A percentile compares a stretch with the other conserved stretches of the same genome.
Conservation (phyloP, 2,329 filamentous ascomycete genomes). For the Pseudogymnoascus sp. region DNA sequence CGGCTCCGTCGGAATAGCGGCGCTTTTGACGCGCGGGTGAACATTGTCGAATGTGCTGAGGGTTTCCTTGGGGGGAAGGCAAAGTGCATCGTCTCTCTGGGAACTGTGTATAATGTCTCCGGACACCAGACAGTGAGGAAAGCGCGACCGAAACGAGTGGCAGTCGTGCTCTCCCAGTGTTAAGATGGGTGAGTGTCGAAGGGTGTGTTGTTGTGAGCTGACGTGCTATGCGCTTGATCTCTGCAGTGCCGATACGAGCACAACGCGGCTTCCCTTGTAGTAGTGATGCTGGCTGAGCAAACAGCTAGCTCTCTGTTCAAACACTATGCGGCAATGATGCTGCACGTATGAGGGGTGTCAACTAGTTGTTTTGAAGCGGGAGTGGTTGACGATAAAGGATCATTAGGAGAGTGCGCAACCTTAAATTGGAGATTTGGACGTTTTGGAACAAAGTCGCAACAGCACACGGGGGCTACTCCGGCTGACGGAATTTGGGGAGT, state of each 20-base stretch:
- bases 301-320: constrained; percentile 3
- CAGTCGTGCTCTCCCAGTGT: constrained; percentile 6
- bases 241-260: background rate
- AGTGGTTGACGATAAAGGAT: background rate
- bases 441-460: background rate
- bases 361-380: background rate
- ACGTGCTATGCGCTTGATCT: background rate
- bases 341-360: background rate
- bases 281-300: background rate
- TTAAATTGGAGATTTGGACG: constrained; percentile 2
- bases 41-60: constrained; percentile 62
- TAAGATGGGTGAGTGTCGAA: background rate
- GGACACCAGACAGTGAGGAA: background rate
- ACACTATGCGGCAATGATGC: constrained; percentile 1
- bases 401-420: background rate
- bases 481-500: background rate
- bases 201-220: background rate
- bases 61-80: constrained; percentile 80
- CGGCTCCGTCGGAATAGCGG: constrained; percentile 53
- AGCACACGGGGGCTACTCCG: background rate
- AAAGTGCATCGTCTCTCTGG: constrained; percentile 63
- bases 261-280: background rate
- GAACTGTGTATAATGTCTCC: background rate
- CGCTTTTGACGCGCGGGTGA: constrained; percentile 51
- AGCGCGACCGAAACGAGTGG: constrained; percentile 10